These are phyloP conservation scores for Phaeodactylum tricornutum DNA, from an alignment of 108 stramenopile species.

Conservation along the genomic window DNA sequence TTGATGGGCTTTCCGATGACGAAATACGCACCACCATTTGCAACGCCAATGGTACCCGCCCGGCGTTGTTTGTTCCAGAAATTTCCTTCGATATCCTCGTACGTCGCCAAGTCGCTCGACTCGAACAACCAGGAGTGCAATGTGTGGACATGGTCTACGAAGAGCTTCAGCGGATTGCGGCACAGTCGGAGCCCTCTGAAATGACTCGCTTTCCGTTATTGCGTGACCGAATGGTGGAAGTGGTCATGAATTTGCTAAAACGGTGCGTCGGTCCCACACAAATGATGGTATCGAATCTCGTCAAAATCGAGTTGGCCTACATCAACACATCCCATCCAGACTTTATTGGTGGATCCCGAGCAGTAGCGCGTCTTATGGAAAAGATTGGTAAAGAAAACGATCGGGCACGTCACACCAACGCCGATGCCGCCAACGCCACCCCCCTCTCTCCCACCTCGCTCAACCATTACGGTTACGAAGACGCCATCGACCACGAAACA, in stretches of 20 bases:
- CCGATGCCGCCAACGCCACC: conserved; percentile 25
- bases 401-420: conserved; percentile 3
- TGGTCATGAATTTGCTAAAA: conserved; percentile 58
- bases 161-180: conserved; percentile 88
- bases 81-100: conserved; percentile 94
- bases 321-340: conserved; percentile 98
- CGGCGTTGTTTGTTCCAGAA: conserved; percentile 94
- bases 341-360: conserved; percentile 91
- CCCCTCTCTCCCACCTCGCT: conserved; percentile 37
- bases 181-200: conserved; percentile 81
- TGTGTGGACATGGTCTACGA: conserved; percentile 95
- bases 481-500: conserved; percentile 29
- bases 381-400: conserved; percentile 57
- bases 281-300: conserved; percentile 90
- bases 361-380: conserved; percentile 79
- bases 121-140: conserved; percentile 91
- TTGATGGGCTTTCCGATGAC: conserved; percentile 90
- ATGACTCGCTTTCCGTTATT: conserved; percentile 85
- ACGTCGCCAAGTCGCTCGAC: conserved; percentile 81
- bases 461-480: conserved; percentile 36
- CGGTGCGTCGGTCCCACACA: conserved; percentile 78
- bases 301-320: conserved; percentile 94
- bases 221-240: conserved; percentile 87
- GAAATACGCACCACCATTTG: conserved; percentile 96
- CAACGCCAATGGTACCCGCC: conserved; percentile 92